Evolutionary conservation across 495 filamentous ascomycete genomes (phyloP), one percentile per base, ranked within the genome.

Genomic region (Xylaria bambusicola): DNA sequence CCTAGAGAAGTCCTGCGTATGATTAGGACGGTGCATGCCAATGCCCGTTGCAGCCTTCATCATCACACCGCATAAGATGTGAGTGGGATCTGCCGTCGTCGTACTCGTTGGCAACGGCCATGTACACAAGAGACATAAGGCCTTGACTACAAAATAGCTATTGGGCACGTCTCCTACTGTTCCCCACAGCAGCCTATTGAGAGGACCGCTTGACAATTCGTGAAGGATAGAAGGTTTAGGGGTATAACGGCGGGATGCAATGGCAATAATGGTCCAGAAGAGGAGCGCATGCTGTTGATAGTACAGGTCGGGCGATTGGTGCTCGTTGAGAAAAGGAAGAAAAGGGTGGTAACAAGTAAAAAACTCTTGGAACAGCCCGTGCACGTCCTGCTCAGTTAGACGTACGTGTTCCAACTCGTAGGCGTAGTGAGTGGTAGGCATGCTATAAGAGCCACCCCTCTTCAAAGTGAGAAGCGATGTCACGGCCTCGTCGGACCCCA

Each of bases 21-120:
- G 89, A 40, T 88, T 92, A 7, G 92, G 92, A 21, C 92, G 86
- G 66, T 97, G 92, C 48, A 97, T 82, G 48, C 92, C 92, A 56
- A 93, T 88, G 61, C 93, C 91, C 73, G 93, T 93, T 13, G 92
- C 90, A 52, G 93, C 86, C 70, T 96, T 92, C 81, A 96, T 89
- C 92, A 96, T 93, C 65, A 94, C 82, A 26, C 92, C 92, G 65
- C 88, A 86, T 10, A 96, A 78, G 75, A 95, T 96, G 66, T 95
- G 93, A 0, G 92, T 96, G 1, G 91, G 90, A 70, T 97, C 92
- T 6, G 84, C 85, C 4, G 89, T 89, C 6, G 91, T 95, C 20
- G 88, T 93, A 70, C 88, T 93, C 3, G 87, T 91, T 4, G 92
- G 92, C 21, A 96, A 81, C 10, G 92, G 92, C 92, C 92, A 97